phyloP scores from a whole-genome alignment of 306 rosid species.

The Spatholobus suberectus region DNA sequence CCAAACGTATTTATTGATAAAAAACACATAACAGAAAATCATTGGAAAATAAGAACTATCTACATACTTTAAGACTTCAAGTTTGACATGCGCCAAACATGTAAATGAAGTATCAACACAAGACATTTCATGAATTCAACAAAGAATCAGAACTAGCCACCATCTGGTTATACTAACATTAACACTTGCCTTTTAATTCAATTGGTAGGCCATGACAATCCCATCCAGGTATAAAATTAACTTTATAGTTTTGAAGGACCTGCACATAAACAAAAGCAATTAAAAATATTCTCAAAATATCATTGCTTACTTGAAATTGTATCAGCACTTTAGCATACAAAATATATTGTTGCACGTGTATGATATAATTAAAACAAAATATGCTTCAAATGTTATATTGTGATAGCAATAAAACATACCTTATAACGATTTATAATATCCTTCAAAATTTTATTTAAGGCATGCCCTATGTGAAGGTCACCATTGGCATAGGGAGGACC shows the following conservation, averaged over 20 bases:
- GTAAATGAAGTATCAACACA: constrained; percentile 22
- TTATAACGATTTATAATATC: constrained; percentile 96
- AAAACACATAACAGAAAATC: neutral
- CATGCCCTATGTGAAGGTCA: constrained; percentile 98
- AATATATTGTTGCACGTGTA: constrained; percentile 7
- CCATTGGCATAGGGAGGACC: constrained; percentile 99
- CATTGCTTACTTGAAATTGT: constrained; percentile 2
- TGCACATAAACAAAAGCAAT: constrained; percentile 47
- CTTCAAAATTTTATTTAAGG: constrained; percentile 92
- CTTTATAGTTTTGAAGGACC: constrained; percentile 96
- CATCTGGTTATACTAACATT: neutral
- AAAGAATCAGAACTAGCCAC: constrained; percentile 12
- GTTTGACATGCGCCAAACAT: neutral
- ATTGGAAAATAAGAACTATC: neutral
- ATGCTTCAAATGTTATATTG: constrained; percentile 3
- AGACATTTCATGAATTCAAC: neutral
- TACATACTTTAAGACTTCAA: constrained; percentile 15
- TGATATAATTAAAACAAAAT: constrained; percentile 11
- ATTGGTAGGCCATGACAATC: constrained; percentile 99
- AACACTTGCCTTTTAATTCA: constrained; percentile 91
- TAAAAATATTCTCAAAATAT: constrained; percentile 19
- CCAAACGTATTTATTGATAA: neutral
- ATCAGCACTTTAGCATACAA: constrained; percentile 25
- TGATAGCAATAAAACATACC: constrained; percentile 54
- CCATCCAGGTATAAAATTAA: constrained; percentile 97